Evolutionary conservation across 164 flowering plant species (phyloP).

Genomic region (Chloranthus sessilifolius): DNA sequence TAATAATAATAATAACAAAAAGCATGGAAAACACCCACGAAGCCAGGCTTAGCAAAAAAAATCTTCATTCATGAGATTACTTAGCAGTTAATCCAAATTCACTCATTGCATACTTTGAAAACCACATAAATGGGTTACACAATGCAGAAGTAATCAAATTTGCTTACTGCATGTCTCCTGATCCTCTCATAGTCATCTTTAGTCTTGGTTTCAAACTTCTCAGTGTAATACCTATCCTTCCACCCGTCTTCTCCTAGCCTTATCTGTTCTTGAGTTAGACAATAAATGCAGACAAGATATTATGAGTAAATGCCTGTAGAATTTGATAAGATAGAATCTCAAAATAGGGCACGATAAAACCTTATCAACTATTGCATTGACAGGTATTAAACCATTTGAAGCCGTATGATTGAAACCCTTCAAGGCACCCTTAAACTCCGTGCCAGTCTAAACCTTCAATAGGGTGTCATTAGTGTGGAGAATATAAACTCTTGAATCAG

Average conservation of each 20-base stretch:
- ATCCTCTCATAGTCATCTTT: constrained; percentile 22
- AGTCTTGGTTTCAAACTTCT: constrained; percentile 28
- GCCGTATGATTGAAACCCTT: background rate
- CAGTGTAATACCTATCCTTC: constrained; percentile 35
- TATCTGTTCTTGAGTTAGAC: constrained; percentile 19
- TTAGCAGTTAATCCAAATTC: no score
- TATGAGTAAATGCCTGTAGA: background rate
- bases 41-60: no score
- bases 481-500: background rate
- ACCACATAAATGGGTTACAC: background rate
- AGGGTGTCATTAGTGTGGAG: background rate
- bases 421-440: constrained; percentile 5
- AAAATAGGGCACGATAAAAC: no score
- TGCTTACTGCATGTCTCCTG: constrained; percentile 27
- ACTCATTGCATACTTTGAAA: no score
- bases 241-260: constrained; percentile 35
- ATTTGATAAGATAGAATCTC: background rate
- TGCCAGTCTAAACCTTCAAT: constrained; percentile 7
- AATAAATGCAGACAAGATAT: background rate
- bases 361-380: constrained; percentile 19
- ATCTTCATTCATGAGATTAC: no score
- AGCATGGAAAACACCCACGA: no score
- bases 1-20: no score
- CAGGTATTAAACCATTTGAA: constrained; percentile 1
- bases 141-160: background rate